A percentile compares a stretch with the other conserved stretches of the same genome.
phyloP scores from a whole-genome alignment of 345 rosid species.

The Physaria fendleri region DNA sequence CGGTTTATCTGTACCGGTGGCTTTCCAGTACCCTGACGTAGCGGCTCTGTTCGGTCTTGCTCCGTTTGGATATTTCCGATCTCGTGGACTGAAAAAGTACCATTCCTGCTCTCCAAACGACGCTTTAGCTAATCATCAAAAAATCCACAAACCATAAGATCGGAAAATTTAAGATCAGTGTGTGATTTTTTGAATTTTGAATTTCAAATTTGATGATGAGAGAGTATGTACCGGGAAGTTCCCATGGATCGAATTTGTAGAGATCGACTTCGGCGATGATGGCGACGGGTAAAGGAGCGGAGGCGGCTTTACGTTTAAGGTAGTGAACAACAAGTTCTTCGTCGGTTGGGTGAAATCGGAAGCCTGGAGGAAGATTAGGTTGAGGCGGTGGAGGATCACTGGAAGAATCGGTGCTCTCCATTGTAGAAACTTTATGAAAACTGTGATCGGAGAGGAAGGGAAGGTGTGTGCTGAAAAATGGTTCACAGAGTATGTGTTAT shows the following conservation, averaged over 20 bases:
- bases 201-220: too few species aligned
- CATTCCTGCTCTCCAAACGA: slow-evolving; percentile 97
- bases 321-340: slow-evolving; percentile 97
- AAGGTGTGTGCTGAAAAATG: slow-evolving; percentile 16
- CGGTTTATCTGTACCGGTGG: slow-evolving; percentile 97
- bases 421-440: slow-evolving; percentile 17
- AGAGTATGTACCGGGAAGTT: slow-evolving; percentile 63
- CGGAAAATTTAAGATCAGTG: too few species aligned
- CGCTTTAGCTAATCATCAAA: slow-evolving; percentile 52
- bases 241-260: slow-evolving; percentile 98
- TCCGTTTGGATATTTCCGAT: slow-evolving; percentile 93
- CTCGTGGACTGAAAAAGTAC: slow-evolving; percentile 96
- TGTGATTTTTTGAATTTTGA: too few species aligned
- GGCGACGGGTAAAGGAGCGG: slow-evolving; percentile 76
- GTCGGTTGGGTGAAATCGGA: slow-evolving; percentile 96
- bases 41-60: slow-evolving; percentile 98
- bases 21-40: slow-evolving; percentile 99
- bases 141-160: neutral
- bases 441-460: slow-evolving; percentile 12
- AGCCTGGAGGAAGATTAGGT: slow-evolving; percentile 83
- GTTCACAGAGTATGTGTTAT: slow-evolving; percentile 28
- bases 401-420: slow-evolving; percentile 85
- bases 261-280: slow-evolving; percentile 91
- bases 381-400: slow-evolving; percentile 49
- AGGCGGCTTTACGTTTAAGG: slow-evolving; percentile 78